phyloP scores from a whole-genome alignment of 2,329 filamentous ascomycete genomes.

The Lanzia echinophila region DNA sequence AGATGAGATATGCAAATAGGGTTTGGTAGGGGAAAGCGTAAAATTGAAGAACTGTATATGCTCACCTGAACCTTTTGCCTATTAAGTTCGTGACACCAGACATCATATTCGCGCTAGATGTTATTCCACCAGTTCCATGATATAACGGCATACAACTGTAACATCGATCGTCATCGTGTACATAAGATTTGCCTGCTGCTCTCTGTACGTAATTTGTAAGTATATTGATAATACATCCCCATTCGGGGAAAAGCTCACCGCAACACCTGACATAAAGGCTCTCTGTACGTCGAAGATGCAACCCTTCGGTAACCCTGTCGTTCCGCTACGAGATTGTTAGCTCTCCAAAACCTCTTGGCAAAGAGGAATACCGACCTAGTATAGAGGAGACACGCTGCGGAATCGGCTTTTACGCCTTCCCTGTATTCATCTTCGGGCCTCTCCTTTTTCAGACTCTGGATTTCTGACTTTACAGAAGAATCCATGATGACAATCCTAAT shows the following conservation, averaged over 20 bases:
- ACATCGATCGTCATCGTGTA: slow-evolving; percentile 48
- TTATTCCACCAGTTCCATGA: slow-evolving; percentile 36
- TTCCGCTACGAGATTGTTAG: slow-evolving; percentile 44
- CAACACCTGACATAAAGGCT: slow-evolving; percentile 28
- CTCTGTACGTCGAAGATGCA: slow-evolving; percentile 51
- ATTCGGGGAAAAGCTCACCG: slow-evolving; percentile 10
- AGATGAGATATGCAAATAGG: no score
- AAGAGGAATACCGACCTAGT: slow-evolving; percentile 43
- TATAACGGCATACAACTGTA: slow-evolving; percentile 53
- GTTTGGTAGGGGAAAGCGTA: no score
- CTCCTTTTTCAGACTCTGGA: slow-evolving; percentile 41
- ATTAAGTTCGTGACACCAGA: slow-evolving; percentile 51
- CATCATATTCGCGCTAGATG: slow-evolving; percentile 23
- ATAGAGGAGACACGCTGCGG: slow-evolving; percentile 61
- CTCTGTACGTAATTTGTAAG: neutral
- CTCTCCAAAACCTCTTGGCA: neutral
- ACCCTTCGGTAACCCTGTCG: slow-evolving; percentile 69
- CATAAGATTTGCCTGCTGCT: neutral
- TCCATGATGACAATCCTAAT: slow-evolving; percentile 52
- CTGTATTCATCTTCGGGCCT: slow-evolving; percentile 51
- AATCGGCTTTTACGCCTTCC: slow-evolving; percentile 42
- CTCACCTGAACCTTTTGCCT: slow-evolving; percentile 63
- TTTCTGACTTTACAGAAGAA: slow-evolving; percentile 39
- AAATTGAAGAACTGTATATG: no score
- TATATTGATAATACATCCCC: neutral